Percentiles rank a stretch among this genome's conserved stretches.
Evolutionary conservation across 2,329 filamentous ascomycete species (phyloP).

Genomic region (Nemania sp.): DNA sequence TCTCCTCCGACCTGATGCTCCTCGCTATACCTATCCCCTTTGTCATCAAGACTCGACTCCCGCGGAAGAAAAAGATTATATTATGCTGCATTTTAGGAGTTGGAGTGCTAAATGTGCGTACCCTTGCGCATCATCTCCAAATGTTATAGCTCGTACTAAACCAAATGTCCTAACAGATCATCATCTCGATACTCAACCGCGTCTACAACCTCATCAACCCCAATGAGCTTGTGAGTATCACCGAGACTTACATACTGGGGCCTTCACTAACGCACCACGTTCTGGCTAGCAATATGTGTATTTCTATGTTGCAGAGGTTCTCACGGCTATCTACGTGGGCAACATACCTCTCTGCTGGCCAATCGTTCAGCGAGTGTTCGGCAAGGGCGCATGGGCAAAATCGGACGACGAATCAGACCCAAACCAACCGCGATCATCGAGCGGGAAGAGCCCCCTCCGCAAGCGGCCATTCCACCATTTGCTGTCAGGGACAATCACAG

Average conservation of each 20-base stretch:
- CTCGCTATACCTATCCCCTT: conserved; percentile 1
- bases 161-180: background rate
- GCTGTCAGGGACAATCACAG: background rate
- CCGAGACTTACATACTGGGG: background rate
- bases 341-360: background rate
- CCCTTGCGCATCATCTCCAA: background rate
- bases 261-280: background rate
- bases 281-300: background rate
- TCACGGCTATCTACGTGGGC: background rate
- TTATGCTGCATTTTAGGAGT: conserved; percentile 4
- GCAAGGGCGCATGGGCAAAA: background rate
- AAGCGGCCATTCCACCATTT: conserved; percentile 1
- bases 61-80: conserved; percentile 1
- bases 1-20: conserved; percentile 1
- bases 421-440: background rate
- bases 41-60: background rate
- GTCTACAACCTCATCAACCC: background rate
- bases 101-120: background rate
- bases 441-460: background rate
- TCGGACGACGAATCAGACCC: background rate
- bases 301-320: background rate
- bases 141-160: background rate
- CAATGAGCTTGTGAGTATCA: background rate
- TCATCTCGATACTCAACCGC: background rate
- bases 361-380: background rate